phyloP scores from a whole-genome alignment of 805 yeast species.

The Wickerhamiella australiensis region DNA sequence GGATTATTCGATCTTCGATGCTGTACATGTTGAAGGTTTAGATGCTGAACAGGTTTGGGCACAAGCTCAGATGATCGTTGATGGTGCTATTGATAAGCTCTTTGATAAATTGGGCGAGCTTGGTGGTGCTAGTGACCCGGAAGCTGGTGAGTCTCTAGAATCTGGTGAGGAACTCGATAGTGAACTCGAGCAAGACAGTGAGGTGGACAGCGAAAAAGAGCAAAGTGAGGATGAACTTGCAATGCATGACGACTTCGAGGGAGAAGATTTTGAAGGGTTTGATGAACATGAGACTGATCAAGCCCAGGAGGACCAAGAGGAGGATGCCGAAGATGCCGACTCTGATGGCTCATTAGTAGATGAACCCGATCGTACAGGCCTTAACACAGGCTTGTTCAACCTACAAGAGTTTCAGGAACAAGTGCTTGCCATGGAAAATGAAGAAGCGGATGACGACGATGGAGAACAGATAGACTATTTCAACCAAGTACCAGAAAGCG shows the following conservation, averaged over 20 bases:
- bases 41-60: constrained; percentile 91
- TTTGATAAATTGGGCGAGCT: constrained; percentile 33
- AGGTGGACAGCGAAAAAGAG: constrained; percentile 15
- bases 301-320: constrained; percentile 8
- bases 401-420: constrained; percentile 74
- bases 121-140: constrained; percentile 19
- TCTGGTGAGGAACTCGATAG: constrained; percentile 14
- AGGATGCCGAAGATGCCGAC: constrained; percentile 23
- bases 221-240: constrained; percentile 24
- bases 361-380: constrained; percentile 29
- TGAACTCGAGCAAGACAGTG: constrained; percentile 15
- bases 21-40: constrained; percentile 70
- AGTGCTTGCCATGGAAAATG: constrained; percentile 49
- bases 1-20: constrained; percentile 56
- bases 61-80: constrained; percentile 75
- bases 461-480: constrained; percentile 39
- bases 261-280: constrained; percentile 25
- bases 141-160: constrained; percentile 10
- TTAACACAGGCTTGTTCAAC: constrained; percentile 75
- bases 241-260: constrained; percentile 25
- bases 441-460: constrained; percentile 34
- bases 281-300: constrained; percentile 24
- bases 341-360: constrained; percentile 19
- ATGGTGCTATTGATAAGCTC: constrained; percentile 57
- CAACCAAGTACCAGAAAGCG: constrained; percentile 30